Base-by-base conservation (phyloP, 352 stramenopile species). In the Phytophthora litchii region DNA sequence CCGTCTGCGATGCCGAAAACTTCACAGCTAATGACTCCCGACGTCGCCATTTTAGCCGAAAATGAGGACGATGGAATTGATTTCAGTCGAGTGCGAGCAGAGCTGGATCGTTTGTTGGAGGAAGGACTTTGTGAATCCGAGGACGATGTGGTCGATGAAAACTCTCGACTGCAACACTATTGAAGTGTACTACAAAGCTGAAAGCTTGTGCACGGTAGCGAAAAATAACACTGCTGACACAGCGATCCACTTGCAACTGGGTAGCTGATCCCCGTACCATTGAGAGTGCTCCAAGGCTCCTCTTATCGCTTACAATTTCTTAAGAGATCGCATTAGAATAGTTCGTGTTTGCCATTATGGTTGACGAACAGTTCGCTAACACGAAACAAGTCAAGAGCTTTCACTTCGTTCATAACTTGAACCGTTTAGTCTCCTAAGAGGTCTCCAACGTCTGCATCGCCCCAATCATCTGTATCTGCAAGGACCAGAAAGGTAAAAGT, bases 401-500 rank as follows among this genome's bases (percentile, higher is more conserved):
- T 50, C 21, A 32, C 6, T 44, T 49, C 19, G 1, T 64, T 16
- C n/a, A 32, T 38, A 47, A 5, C 32, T 58, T 34, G 36, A 14
- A 34, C 29, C 1, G 16, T 32, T 37, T 74, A 91, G 59, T 93
- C 84, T 55, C 76, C 76, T 50, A 91, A 64, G 41, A 94, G 62
- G 38, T 91, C 88, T 23, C 83, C 80, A 8, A 92, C 83, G 38
- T 94, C 83, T 0, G 85, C 85, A 36, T 92, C 81, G 20, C 81
- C 83, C 79, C 82, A 94, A 56, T 94, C 85, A 37, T 94, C 81
- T 14, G 76, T 70, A n/a, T 87, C 78, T 89, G 44, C 23, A 67
- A 45, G 3, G 32, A 19, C 41, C 17, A 48, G 14, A 45, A 55
- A 32, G n/a, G 35, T 21, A 60, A 43, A 54, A 42, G 27, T 52